Percentiles rank a stretch among this genome's conserved stretches.
Conservation (phyloP, 176 grass and related monocot species). For the Paspalum vaginatum region DNA sequence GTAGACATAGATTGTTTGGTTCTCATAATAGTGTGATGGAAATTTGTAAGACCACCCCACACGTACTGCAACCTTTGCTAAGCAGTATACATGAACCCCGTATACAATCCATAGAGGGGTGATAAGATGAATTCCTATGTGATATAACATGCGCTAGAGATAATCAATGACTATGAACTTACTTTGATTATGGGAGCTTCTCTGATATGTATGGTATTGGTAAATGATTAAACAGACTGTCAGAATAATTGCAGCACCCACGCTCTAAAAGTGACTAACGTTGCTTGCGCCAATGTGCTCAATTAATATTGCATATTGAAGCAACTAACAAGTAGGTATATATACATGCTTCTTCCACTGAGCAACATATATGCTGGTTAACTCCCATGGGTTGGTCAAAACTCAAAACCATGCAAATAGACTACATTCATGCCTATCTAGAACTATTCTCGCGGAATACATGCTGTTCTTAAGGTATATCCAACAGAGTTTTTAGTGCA, state of each 20-base stretch:
- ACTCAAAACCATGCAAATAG: neutral
- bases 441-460: neutral
- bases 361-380: neutral
- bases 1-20: neutral
- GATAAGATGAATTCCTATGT: neutral
- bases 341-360: neutral
- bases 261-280: neutral
- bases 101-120: constrained; percentile 8
- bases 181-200: neutral
- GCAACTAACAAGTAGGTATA: neutral
- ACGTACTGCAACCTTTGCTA: neutral
- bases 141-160: neutral
- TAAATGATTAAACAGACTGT: neutral
- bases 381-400: neutral
- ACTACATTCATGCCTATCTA: neutral
- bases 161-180: neutral
- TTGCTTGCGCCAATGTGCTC: constrained; percentile 3
- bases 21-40: neutral
- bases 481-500: neutral
- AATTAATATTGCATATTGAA: constrained; percentile 3
- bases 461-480: neutral
- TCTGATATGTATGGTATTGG: neutral
- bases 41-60: neutral
- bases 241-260: neutral
- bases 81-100: neutral